Conservation (phyloP, 176 grass and related monocot genomes). For the Triticum timopheevii region DNA sequence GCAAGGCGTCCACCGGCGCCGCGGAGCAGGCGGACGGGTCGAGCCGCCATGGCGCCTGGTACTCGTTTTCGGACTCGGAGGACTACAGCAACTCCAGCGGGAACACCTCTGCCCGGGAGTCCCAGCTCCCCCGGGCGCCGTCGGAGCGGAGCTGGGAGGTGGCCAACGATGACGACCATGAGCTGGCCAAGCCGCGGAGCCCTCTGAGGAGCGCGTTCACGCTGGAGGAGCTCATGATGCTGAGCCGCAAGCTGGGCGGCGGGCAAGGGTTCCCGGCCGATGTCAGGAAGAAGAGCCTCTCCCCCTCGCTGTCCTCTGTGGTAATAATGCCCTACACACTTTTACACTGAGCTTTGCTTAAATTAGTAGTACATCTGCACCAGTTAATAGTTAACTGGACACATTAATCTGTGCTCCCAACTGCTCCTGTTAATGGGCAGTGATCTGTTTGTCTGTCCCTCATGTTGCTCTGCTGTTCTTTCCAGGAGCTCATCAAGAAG, state of each 20-base stretch:
- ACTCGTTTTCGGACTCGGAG: conserved; percentile 64
- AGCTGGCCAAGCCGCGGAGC: neutral
- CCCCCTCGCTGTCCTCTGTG: conserved; percentile 29
- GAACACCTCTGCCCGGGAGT: conserved; percentile 51
- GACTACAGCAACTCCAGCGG: conserved; percentile 49
- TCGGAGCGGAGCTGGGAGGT: conserved; percentile 56
- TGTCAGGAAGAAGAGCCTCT: conserved; percentile 44
- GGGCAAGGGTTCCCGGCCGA: conserved; percentile 36
- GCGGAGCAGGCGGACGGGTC: conserved; percentile 34
- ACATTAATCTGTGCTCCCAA: too few relatives aligned
- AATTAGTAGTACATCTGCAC: neutral
- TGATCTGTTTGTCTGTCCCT: conserved; percentile 16
- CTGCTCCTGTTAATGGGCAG: conserved; percentile 31
- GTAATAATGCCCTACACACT: conserved; percentile 38
- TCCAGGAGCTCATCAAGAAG: conserved; percentile 68
- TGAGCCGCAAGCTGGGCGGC: conserved; percentile 63
- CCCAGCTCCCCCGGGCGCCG: conserved; percentile 55
- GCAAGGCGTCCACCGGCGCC: conserved; percentile 18
- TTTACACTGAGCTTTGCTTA: conserved; percentile 4
- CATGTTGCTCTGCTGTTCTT: conserved; percentile 37
- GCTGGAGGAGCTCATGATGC: conserved; percentile 81
- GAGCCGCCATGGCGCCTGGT: conserved; percentile 42
- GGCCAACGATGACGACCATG: conserved; percentile 37
- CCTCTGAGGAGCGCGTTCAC: conserved; percentile 53
- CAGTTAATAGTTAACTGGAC: neutral